These are phyloP conservation scores for Solanum medicagineum DNA, from an alignment of 257 asterid species.

Conservation along the genomic window DNA sequence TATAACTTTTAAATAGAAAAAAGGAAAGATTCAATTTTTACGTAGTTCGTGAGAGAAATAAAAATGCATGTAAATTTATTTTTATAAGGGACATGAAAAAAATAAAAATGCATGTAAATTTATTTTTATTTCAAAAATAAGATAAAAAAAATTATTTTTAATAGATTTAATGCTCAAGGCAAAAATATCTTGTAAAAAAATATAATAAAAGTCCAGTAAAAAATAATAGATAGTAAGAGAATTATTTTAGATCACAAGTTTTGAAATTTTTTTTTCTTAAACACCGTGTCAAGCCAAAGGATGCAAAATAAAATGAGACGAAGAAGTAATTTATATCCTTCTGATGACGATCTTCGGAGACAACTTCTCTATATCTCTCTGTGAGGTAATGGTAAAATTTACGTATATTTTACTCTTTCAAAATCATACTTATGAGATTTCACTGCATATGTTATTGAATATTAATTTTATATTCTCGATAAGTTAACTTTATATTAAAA, in stretches of 20 bases:
- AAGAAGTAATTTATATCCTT: no score
- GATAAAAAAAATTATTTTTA: not conserved
- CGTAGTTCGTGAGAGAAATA: not conserved
- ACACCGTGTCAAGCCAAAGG: rapidly evolving
- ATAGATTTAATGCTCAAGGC: not conserved
- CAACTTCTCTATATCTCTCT: no score
- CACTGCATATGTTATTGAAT: no score
- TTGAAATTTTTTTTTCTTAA: no score
- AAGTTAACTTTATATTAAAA: not conserved
- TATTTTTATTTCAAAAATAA: rapidly evolving
- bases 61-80: not conserved
- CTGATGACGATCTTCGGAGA: no score
- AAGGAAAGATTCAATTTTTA: not conserved
- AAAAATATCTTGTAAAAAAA: not conserved
- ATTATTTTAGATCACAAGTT: not conserved
- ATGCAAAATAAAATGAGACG: rapidly evolving
- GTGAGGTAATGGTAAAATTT: no score
- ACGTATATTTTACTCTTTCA: no score
- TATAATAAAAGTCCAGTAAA: not conserved
- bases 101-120: not conserved
- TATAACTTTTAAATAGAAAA: no score
- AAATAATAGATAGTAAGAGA: not conserved
- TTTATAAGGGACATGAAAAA: not conserved
- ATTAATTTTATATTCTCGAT: not conserved
- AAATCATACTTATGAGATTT: no score